Evolutionary conservation across 345 rosid genomes (phyloP), one percentile per base, ranked within the genome.

Genomic region (Brassica nigra): DNA sequence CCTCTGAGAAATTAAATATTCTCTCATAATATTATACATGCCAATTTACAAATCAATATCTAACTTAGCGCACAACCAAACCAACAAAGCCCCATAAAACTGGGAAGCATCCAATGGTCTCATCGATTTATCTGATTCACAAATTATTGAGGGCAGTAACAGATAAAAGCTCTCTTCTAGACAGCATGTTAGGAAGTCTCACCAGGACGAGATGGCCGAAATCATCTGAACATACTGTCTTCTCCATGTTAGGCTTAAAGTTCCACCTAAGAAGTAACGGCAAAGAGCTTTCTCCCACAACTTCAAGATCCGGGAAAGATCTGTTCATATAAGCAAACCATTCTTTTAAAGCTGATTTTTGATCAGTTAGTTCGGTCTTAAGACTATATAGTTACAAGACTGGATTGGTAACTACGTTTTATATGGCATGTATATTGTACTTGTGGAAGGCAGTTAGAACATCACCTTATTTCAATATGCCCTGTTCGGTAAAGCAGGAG

Each of bases 211-310:
- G 86, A 77, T 87, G 88, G 61, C 90, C 89, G 14, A 84, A 82
- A 29, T 84, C 89, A 69, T 86, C 85, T 3, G 89, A 86, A 83
- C 88, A 83, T 68, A 91, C 78, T 20, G 84, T 87, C 77, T 84
- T 88, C 69, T 86, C 93, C 89, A 90, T 90, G 81, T 85, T 88
- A 62, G 86, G 84, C 81, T 84, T 89, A 76, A 82, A 90, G 85
- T 84, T 89, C 97, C 99, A 95, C 86, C 93, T 85, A 44, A 95
- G 83, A 73, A 91, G 82, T 76, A 91, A 82, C 80, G 69, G 73
- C 77, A 95, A 78, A 78, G 95, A 89, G 86, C 86, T 83, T 71
- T 87, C 95, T 82, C 84, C 84, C 79, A 87, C 88, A 80, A 88
- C 87, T 79, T 87, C 89, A 74, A 95, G 86, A 80, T 89, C 63